Percentiles rank a stretch among this genome's conserved stretches.
These are phyloP conservation scores for Diophrys sp. DNA, from an alignment of 73 alveolate genomes.

Conservation along the genomic window DNA sequence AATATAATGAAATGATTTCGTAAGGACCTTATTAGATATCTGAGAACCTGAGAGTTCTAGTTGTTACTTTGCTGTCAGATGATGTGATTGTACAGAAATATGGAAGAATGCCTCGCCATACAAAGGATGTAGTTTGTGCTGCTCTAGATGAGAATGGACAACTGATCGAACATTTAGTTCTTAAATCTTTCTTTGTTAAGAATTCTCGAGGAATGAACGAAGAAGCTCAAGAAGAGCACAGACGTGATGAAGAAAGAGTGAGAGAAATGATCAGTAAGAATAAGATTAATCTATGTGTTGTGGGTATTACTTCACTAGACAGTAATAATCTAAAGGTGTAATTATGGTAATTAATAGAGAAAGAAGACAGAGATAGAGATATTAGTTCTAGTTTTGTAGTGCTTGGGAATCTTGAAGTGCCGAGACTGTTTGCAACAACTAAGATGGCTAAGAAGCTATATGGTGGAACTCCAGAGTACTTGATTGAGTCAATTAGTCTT, in stretches of 20 bases:
- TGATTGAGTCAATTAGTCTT: slow-evolving; percentile 44
- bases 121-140: not conserved
- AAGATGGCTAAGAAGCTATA: slow-evolving; percentile 36
- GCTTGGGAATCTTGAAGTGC: slow-evolving; percentile 55
- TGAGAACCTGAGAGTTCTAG: not conserved
- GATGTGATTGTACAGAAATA: not conserved
- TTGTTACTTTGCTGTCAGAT: not conserved
- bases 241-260: slow-evolving; percentile 9
- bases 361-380: not conserved
- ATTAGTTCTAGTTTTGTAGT: slow-evolving; percentile 18
- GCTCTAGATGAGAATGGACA: slow-evolving; percentile 44
- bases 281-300: slow-evolving; percentile 62
- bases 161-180: slow-evolving; percentile 21
- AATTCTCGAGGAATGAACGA: not conserved
- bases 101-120: not conserved
- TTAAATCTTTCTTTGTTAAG: not conserved
- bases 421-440: slow-evolving; percentile 68
- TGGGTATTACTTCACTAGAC: slow-evolving; percentile 68
- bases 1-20: slow-evolving; percentile 7
- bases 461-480: slow-evolving; percentile 15
- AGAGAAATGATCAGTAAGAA: slow-evolving; percentile 57
- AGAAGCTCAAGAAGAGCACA: not conserved
- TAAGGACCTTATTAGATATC: slow-evolving; percentile 32
- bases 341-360: not conserved
- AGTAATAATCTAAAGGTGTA: not conserved